Evolutionary conservation across 352 stramenopile genomes (phyloP), one percentile per base, ranked within the genome.

Genomic region (Globisporangium uncinulatum): DNA sequence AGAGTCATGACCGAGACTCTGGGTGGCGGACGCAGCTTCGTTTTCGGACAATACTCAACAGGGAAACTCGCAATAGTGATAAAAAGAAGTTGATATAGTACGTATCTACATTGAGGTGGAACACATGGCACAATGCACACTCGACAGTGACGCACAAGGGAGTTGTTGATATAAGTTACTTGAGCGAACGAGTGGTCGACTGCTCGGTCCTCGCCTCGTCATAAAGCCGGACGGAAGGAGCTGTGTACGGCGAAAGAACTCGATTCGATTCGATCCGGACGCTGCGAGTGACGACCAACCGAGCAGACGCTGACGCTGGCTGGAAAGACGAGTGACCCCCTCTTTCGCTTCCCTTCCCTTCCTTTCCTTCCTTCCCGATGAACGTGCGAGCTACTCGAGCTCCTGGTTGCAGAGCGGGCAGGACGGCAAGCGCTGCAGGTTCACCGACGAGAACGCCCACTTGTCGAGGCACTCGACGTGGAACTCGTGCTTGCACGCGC

Each of bases 401-500:
- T 54, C 62, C 70, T 94, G 84, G 57, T 92, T 94, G 57, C 86
- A 95, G 19, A 95, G 70, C 50, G 86, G 86, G 50, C 86, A 95
- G 7, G 73, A 83, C 44, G 86, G 86, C 54, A 69, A 66, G 43
- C 81, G 78, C 48, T 86, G 72, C 34, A 77, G 76, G 57, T 74
- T 86, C 52, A 86, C 81, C 0, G 79, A 86, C 14, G 83, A 89
- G 64, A 92, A 88, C 13, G 83, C 83, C 86, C 86, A 95, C 63
- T 90, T 89, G 69, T 95, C 86, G 45, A 95, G 71, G 69, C 86
- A 95, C 66, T 95, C 86, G 46, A 95, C 64, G 54, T 95, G 86
- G 62, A 93, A 95, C 65, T 92, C 82, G 72, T 95, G 86, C 58
- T 91, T 90, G 66, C 86, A 95, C 61, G 77, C 86, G 55, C 74